Percentiles rank a stretch among this genome's conserved stretches.
These are phyloP conservation scores for Hirsutella thompsonii DNA, from an alignment of 2,329 filamentous ascomycete genomes.

Conservation along the genomic window DNA sequence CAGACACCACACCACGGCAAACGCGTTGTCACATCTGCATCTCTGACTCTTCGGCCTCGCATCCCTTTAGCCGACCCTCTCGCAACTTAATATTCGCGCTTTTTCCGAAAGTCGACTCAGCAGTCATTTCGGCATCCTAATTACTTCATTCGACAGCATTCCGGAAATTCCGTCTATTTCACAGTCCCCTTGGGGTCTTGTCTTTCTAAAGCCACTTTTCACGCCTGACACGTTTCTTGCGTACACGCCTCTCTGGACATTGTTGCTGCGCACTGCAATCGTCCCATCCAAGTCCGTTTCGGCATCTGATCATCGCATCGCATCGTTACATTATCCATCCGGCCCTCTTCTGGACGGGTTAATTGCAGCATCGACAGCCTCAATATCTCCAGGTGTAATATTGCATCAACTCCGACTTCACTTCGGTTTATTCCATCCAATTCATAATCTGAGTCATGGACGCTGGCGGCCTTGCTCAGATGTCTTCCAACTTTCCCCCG, in stretches of 20 bases:
- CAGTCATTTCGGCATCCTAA: too few relatives aligned
- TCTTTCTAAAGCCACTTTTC: not conserved
- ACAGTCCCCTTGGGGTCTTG: not conserved
- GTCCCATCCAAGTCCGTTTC: not conserved
- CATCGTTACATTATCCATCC: constrained; percentile 1
- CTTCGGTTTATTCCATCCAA: constrained; percentile 4
- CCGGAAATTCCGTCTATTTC: not conserved
- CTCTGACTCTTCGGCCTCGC: too few relatives aligned
- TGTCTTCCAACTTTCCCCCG: constrained; percentile 75
- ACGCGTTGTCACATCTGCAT: too few relatives aligned
- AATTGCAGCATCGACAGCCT: not conserved
- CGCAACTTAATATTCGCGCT: too few relatives aligned
- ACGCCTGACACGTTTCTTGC: not conserved
- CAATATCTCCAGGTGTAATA: not conserved
- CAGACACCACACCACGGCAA: too few relatives aligned
- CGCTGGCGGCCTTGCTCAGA: constrained; percentile 99
- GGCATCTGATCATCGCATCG: not conserved
- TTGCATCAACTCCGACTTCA: constrained; percentile 4
- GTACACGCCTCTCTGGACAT: not conserved
- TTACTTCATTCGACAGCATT: not conserved
- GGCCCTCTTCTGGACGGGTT: constrained; percentile 4
- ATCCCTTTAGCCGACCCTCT: too few relatives aligned
- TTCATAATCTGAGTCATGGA: constrained; percentile 59
- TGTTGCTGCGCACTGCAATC: not conserved
- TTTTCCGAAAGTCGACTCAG: too few relatives aligned